phyloP scores from a whole-genome alignment of 2,329 filamentous ascomycete species.

The Triangularia verruculosa region DNA sequence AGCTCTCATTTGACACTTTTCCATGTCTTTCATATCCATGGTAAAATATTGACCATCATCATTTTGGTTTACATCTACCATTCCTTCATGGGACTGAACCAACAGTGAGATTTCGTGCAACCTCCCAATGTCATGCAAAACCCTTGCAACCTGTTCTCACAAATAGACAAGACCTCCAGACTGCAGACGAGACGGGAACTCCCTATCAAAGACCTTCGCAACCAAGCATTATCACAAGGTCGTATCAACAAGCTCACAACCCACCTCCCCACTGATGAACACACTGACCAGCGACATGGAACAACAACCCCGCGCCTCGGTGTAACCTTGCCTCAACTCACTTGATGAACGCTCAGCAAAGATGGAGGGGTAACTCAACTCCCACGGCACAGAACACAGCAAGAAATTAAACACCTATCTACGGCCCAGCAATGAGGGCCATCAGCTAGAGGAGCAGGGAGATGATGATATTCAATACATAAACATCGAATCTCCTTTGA shows the following conservation, averaged over 20 bases:
- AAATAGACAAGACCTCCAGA: background rate
- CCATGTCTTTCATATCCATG: background rate
- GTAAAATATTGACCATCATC: background rate
- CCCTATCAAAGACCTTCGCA: background rate
- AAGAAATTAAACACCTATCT: background rate
- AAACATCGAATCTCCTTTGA: background rate
- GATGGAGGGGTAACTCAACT: background rate
- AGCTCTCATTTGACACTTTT: background rate
- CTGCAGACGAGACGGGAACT: slow-evolving; percentile 1
- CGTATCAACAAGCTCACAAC: background rate
- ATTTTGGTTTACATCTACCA: background rate
- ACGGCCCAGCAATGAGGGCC: background rate
- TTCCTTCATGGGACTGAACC: background rate
- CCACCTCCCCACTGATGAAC: no score
- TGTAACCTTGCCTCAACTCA: slow-evolving; percentile 2
- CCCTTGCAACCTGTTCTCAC: background rate
- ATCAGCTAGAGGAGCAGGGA: background rate
- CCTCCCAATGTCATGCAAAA: background rate
- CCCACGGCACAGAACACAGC: background rate
- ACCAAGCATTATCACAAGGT: slow-evolving; percentile 4
- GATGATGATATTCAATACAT: background rate
- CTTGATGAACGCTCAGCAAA: background rate
- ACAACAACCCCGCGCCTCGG: slow-evolving; percentile 1
- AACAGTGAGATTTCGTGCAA: background rate
- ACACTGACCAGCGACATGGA: background rate